Evolutionary conservation across 768 basidiomycete genomes (phyloP), one percentile per base, ranked within the genome.

Genomic region (Boletus vinaceobasis): DNA sequence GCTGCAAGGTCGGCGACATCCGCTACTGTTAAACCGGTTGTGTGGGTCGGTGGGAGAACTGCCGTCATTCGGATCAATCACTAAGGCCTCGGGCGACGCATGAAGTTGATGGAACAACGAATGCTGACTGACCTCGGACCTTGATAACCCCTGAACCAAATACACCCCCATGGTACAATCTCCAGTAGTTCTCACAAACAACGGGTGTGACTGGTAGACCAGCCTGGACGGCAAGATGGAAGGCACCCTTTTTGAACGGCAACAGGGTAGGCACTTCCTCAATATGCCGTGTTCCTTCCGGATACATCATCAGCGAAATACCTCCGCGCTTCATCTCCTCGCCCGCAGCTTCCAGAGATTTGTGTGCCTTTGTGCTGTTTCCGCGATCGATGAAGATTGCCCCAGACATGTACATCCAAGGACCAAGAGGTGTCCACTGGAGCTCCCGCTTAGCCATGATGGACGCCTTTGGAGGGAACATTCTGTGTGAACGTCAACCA

Each of bases 171-270:
- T 83, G 85, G 70, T 97, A 98, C 43, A 96, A 61, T 57, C 82
- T 74, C 81, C 90, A 90, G 69, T 98, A 99, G 71, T 98, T 98
- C 75, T 98, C 93, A 48, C 85, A 84, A 3, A 98, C 87, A 48
- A 99, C 81, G 7, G 97, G 96, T 31, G 91, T 81, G 64, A 99
- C 87, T 7, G 97, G 96, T 43, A 98, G 80, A 31, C 88, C 85
- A 13, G 92, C 86, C 72, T 94, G 87, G 26, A 98, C 80, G 29
- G 97, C 97, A 47, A 98, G 81, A 68, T 98, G 94, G 79, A 98
- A 98, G 4, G 93, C 95, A 38, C 97, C 97, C 72, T 98, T 99
- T 79, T 99, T 99, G 77, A 99, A 87, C 3, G 92, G 88, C 6
- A 90, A 77, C 68, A 99, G 73, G 32, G 82, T 79, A 8, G 88